Evolutionary conservation across 1,139 yeast species (phyloP), one percentile per base, ranked within the genome.

Genomic region (Protomyces pachydermus): DNA sequence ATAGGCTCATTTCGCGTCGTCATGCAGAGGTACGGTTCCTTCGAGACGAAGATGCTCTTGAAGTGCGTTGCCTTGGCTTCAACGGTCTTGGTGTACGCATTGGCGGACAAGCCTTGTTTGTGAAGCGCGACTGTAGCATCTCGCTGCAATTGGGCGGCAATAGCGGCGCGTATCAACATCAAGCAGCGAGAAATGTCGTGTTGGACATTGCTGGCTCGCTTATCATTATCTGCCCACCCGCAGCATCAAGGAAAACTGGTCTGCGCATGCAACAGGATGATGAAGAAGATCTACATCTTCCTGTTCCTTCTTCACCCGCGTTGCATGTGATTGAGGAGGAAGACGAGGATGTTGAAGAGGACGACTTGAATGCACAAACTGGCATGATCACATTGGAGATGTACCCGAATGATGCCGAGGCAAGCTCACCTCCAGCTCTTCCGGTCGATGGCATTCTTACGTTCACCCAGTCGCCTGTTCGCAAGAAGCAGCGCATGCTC

Each of bases 1-100:
- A 87, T 72, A 84, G 84, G 71, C 80, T 80, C 54, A 82, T 89
- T 39, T 87, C 95, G 8, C 81, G 96, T 65, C 79, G 81, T 23
- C 96, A 89, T 74, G 80, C 86, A 60, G 70, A 74, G 16, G 70
- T 82, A 1, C 71, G 73, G 16, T 79, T 74, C 66, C 68, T 72
- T 48, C 60, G 67, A 14, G 69, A 65, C 1, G 66, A 68, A 3
- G 66, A 73, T 23, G 25, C 67, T 69, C 63, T 77, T 73, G 69
- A 73, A 16, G 73, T 87, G 64, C 80, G 79, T 55, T 88, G 95
- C 71, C 71, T 83, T 66, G 95, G 95, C 1, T 81, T 83, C 76
- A 88, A 88, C 71, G 95, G 95, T 3, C 75, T 86, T 42, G 53
- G 55, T 12, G 50, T 57, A 4, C 45, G 42, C 6, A 57, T 57